phyloP scores from a whole-genome alignment of 148 eudicot species.

The Chenopodium quinoa region DNA sequence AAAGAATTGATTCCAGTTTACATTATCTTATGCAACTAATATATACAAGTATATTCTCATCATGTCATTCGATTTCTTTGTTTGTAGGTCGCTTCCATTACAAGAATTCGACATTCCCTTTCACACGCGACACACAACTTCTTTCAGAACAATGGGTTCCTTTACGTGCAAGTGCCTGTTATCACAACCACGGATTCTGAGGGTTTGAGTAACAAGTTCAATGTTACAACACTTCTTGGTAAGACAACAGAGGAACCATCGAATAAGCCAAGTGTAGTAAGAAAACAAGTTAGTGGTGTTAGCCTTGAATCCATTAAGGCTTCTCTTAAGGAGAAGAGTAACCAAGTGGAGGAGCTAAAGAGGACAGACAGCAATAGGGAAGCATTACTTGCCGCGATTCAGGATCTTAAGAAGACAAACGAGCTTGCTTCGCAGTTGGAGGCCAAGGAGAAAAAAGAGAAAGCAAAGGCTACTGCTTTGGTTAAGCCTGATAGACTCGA shows the following conservation, averaged over 20 bases:
- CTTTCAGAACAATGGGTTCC: conserved; percentile 68
- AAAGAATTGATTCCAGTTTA: neutral
- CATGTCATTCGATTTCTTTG: conserved; percentile 11
- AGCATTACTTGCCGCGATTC: conserved; percentile 64
- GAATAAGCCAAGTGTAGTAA: neutral
- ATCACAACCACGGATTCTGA: conserved; percentile 67
- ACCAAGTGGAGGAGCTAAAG: conserved; percentile 58
- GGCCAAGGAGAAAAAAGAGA: conserved; percentile 41
- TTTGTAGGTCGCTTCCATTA: conserved; percentile 74
- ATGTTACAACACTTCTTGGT: conserved; percentile 55
- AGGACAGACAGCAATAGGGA: conserved; percentile 76
- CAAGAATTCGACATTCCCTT: conserved; percentile 60
- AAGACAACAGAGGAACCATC: conserved; percentile 23
- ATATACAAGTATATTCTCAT: neutral
- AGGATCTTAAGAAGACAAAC: conserved; percentile 62
- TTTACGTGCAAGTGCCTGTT: conserved; percentile 76
- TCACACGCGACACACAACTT: conserved; percentile 60
- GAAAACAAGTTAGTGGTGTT: conserved; percentile 26
- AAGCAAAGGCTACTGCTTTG: conserved; percentile 20
- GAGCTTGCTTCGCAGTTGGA: conserved; percentile 58
- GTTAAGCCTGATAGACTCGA: conserved; percentile 30
- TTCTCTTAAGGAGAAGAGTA: conserved; percentile 58
- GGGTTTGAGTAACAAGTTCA: conserved; percentile 59
- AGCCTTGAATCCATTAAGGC: conserved; percentile 55
- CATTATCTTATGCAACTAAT: no score